phyloP scores from a whole-genome alignment of 2,329 filamentous ascomycete genomes.

The Fusarium metavorans region DNA sequence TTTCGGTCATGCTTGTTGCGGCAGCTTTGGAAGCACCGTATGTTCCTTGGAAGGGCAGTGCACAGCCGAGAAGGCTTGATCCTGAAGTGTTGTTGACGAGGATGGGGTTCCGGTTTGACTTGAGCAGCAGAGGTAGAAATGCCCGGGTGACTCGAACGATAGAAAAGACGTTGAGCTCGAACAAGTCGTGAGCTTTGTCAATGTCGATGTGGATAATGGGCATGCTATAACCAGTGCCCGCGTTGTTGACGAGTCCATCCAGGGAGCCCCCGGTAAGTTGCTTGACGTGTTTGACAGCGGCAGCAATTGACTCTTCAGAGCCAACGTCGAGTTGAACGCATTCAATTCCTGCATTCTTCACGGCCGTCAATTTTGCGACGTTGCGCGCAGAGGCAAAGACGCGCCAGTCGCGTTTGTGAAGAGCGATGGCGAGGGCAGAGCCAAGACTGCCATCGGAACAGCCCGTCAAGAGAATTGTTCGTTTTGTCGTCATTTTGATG shows the following conservation, averaged over 20 bases:
- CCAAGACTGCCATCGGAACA: slow-evolving; percentile 51
- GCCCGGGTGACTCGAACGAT: slow-evolving; percentile 36
- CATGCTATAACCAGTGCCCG: slow-evolving; percentile 42
- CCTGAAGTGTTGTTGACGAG: slow-evolving; percentile 40
- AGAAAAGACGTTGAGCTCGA: slow-evolving; percentile 45
- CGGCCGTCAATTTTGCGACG: slow-evolving; percentile 36
- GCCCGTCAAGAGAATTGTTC: slow-evolving; percentile 50
- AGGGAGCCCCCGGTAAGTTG: slow-evolving; percentile 40
- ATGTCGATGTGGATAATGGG: slow-evolving; percentile 40
- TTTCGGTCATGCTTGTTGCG: slow-evolving; percentile 39
- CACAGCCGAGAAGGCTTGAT: not conserved
- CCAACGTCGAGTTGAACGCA: slow-evolving; percentile 41
- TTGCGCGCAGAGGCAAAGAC: slow-evolving; percentile 49
- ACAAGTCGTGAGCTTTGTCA: slow-evolving; percentile 27
- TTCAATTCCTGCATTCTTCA: slow-evolving; percentile 34
- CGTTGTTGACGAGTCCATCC: slow-evolving; percentile 49
- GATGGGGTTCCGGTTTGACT: slow-evolving; percentile 21
- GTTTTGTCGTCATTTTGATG: slow-evolving; percentile 1
- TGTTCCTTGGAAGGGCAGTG: slow-evolving; percentile 40
- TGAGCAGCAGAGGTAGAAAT: slow-evolving; percentile 39
- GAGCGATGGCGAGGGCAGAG: slow-evolving; percentile 45
- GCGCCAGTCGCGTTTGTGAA: slow-evolving; percentile 43
- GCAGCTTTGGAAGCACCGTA: slow-evolving; percentile 48
- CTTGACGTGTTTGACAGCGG: slow-evolving; percentile 24
- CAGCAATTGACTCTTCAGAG: slow-evolving; percentile 36